Base-by-base conservation (phyloP, 352 stramenopile genomes). In the Saprolegnia diclina region DNA sequence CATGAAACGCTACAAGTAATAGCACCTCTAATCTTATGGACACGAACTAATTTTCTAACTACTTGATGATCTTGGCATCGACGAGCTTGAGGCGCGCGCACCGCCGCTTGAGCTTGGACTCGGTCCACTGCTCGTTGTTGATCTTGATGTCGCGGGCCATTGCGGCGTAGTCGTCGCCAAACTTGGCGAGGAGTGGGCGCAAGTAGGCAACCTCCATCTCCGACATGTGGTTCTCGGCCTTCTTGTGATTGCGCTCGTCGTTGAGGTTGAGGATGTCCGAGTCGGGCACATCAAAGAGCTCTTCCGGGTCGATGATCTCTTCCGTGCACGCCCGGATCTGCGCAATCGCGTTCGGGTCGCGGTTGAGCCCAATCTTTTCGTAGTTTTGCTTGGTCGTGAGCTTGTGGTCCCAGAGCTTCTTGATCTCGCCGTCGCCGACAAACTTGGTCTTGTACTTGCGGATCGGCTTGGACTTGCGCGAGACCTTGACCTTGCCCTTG, bases 101-200 rank as follows among this genome's bases (percentile, higher is more conserved):
- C 50, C 85, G 85, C 42, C 76, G 71, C 71, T 81, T 79, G 42
- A 93, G 74, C 70, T 91, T 91, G 55, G 79, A 75, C 61, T 77
- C 82, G 16, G 85, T 91, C 85, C 85, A 93, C 76, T 93, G 85
- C 80, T 88, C 86, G 64, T 85, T 85, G 79, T 93, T 93, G 45
- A 73, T 79, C 78, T 93, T 93, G 71, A 93, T 87, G 56, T 93
- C 85, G 64, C 83, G 79, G 71, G 74, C 78, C 85, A 93, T 93
- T 72, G 81, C 84, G 40, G 80, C 79, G 76, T 80, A 90, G 75
- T 89, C 61, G 32, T 93, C 80, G 55, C 77, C 79, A 67, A 91
- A 74, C 73, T 91, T 93, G 65, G 79, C 79, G 19, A 90, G 70
- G 21, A 89, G 77, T 53, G 76, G 79, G 38, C 85, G 83, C 71